These are phyloP conservation scores for Schwanniomyces vanrijiae DNA, from an alignment of 805 yeast species.

Conservation along the genomic window DNA sequence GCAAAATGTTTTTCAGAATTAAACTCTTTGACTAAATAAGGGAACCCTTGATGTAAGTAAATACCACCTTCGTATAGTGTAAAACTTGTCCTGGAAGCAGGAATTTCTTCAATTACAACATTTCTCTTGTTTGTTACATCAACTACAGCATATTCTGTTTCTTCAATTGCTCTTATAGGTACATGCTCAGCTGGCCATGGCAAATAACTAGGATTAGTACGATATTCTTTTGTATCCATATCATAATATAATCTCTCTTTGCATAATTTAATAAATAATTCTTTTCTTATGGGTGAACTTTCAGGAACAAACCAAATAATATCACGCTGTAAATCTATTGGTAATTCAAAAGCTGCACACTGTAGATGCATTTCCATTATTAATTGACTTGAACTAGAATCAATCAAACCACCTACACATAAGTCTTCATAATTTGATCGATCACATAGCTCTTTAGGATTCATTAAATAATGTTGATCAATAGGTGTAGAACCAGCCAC, in stretches of 20 bases:
- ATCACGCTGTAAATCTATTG: constrained; percentile 58
- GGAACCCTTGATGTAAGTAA: constrained; percentile 88
- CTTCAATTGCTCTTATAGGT: constrained; percentile 80
- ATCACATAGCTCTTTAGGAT: constrained; percentile 60
- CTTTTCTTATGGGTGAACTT: constrained; percentile 9
- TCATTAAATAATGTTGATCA: constrained; percentile 78
- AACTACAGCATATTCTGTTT: constrained; percentile 81
- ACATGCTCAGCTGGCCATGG: constrained; percentile 84
- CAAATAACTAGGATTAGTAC: constrained; percentile 48
- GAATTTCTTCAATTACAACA: constrained; percentile 82
- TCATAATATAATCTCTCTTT: constrained; percentile 36
- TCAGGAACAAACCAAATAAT: constrained; percentile 52
- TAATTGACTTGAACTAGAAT: constrained; percentile 30
- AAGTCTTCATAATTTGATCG: constrained; percentile 37
- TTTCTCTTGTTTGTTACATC: constrained; percentile 80
- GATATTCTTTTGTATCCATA: constrained; percentile 22
- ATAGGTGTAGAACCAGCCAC: constrained; percentile 83
- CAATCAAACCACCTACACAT: constrained; percentile 37
- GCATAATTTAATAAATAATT: constrained; percentile 32
- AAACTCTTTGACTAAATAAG: constrained; percentile 83
- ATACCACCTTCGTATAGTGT: constrained; percentile 92
- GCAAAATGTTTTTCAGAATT: constrained; percentile 79
- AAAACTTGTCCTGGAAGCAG: constrained; percentile 84
- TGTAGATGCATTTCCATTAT: constrained; percentile 83
- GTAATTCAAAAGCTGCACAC: constrained; percentile 89